phyloP scores from a whole-genome alignment of 2,329 filamentous ascomycete genomes.

The Lecanicillium sp. region DNA sequence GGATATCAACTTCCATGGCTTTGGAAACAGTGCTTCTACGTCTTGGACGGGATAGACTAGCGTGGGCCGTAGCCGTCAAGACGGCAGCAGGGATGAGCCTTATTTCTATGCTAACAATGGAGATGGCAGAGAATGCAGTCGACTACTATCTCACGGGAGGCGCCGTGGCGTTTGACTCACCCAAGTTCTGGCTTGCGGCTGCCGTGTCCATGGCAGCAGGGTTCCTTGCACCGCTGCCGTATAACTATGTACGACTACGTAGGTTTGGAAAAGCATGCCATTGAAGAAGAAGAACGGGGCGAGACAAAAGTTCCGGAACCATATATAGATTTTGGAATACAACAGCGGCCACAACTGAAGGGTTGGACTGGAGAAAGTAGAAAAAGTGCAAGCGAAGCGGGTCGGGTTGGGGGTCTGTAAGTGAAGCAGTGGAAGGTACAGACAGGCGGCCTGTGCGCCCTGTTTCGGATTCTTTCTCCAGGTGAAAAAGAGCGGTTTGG shows the following conservation, averaged over 20 bases:
- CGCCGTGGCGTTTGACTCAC: conserved; percentile 33
- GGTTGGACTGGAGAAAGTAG: too few relatives aligned
- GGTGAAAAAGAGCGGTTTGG: too few relatives aligned
- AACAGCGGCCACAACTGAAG: not conserved
- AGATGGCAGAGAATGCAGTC: conserved; percentile 43
- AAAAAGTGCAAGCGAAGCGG: too few relatives aligned
- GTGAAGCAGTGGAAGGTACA: too few relatives aligned
- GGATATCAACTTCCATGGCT: conserved; percentile 40
- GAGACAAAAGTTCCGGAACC: too few relatives aligned
- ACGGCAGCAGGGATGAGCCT: conserved; percentile 51
- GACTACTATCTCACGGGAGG: conserved; percentile 48
- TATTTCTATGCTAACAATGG: conserved; percentile 52
- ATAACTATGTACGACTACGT: conserved; percentile 40
- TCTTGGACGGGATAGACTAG: conserved; percentile 35
- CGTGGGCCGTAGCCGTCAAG: conserved; percentile 36
- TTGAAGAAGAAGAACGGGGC: conserved; percentile 15
- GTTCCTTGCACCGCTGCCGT: conserved; percentile 41
- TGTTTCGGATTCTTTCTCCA: too few relatives aligned
- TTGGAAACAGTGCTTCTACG: conserved; percentile 44
- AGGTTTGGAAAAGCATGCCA: conserved; percentile 41
- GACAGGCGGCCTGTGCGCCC: too few relatives aligned
- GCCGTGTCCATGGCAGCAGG: conserved; percentile 32
- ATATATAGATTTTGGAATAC: not conserved
- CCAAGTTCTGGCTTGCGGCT: conserved; percentile 44
- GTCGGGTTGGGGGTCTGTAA: too few relatives aligned